These are phyloP conservation scores for Piedraia hortae DNA, from an alignment of 2,329 filamentous ascomycete genomes.

Conservation along the genomic window DNA sequence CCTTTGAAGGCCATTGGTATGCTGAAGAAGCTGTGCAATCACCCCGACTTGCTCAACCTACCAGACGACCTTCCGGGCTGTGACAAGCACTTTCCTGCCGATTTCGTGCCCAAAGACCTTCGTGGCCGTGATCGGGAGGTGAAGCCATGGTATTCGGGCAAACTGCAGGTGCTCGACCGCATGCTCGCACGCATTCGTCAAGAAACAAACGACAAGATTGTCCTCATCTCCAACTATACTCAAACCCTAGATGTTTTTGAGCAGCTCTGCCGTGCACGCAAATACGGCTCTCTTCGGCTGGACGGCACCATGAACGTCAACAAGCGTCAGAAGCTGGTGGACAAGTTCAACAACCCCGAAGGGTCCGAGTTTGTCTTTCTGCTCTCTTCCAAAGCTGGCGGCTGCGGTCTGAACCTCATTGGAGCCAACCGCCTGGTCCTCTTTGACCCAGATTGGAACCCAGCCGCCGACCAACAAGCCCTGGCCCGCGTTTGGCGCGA, in stretches of 20 bases:
- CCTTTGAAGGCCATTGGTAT: conserved; percentile 90
- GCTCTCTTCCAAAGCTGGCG: conserved; percentile 88
- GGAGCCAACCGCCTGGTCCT: conserved; percentile 83
- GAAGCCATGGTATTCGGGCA: conserved; percentile 88
- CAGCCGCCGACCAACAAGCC: conserved; percentile 88
- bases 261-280: conserved; percentile 55
- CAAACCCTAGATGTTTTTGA: conserved; percentile 89
- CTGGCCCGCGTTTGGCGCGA: conserved; percentile 95
- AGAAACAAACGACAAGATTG: conserved; percentile 97
- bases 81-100: conserved; percentile 53
- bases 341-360: conserved; percentile 87
- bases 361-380: conserved; percentile 81
- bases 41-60: conserved; percentile 73
- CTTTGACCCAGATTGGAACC: conserved; percentile 91
- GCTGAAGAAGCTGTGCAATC: conserved; percentile 94
- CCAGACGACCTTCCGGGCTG: conserved; percentile 64
- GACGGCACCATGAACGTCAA: conserved; percentile 96
- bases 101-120: conserved; percentile 67
- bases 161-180: conserved; percentile 82
- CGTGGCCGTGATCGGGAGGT: conserved; percentile 76
- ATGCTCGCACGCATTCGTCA: conserved; percentile 90
- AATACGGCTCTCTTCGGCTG: conserved; percentile 64
- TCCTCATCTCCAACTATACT: conserved; percentile 95
- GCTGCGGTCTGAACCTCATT: conserved; percentile 85
- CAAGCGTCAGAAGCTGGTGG: conserved; percentile 88